Evolutionary conservation across 257 asterid species (phyloP), one percentile per base, ranked within the genome.

Genomic region (Jaltomata sinuosa): DNA sequence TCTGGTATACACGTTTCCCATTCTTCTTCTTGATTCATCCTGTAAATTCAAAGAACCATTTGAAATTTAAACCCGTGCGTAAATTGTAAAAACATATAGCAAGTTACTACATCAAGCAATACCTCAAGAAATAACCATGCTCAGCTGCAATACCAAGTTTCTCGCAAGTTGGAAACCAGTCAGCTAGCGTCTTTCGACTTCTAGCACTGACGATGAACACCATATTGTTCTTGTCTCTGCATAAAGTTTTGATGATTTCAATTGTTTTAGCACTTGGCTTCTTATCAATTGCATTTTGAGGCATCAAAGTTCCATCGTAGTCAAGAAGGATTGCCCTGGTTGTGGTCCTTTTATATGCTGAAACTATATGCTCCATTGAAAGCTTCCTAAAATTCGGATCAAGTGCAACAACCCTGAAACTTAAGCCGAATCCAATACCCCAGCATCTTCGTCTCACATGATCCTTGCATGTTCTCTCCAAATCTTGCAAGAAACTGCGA

Each of bases 301-400:
- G 97, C 97, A 94, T 93, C 76, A 94, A 87, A 64, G 98, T 94
- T 38, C 98, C 98, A 82, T 94, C 98, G 68, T 94, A 94, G 84
- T 94, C 98, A 18, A 94, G 89, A 81, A 94, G 93, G 83, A 94
- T 89, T 47, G 93, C 97, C 84, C 98, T 88, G 47, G 84, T 90
- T 21, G 84, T 88, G 9, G 97, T 94, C 91, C 95, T 89, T 84
- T 85, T 93, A 85, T 93, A 94, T 42, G 98, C 97, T 6, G 98
- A 93, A 86, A 93, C 97, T 79, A 94, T 94, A 77, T 93, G 97
- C 89, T 94, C 98, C 98, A 92, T 88, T 1, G 93, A 90, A 84
- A 94, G 87, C 86, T 94, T 94, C 84, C 97, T 87, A 86, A 94
- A 94, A 85, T 94, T 94, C 0, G 91, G 96, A 88, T 94, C 98